Evolutionary conservation across 2,329 filamentous ascomycete genomes (phyloP), one percentile per base, ranked within the genome.

Genomic region (Alternaria burnsii): DNA sequence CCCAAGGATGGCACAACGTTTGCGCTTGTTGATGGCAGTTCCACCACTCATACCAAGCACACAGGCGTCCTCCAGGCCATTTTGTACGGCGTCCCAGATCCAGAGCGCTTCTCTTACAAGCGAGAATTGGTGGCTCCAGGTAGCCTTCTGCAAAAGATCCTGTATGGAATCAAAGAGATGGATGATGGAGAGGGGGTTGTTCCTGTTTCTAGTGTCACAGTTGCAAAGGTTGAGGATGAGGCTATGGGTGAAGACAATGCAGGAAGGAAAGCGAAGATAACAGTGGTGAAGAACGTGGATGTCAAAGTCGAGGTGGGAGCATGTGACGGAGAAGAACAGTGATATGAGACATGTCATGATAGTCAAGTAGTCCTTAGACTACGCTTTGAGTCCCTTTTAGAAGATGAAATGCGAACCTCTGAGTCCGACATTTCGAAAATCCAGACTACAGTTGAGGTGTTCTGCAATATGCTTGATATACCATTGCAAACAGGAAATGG

Each of bases 1-100:
- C 68, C 65, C 5, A 38, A 55, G 10, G 28, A 34, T 18, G 62
- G 62, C 2, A 70, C 68, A 8, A 70, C 65, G 30, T 70, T 62
- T 40, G 58, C 42, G 26, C 12, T 44, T 43, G 42, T 57, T 24
- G 43, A 42, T 7, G 26, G 22, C 30, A 24, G 30, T 50, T 16
- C 20, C 9, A 59, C 40, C 36, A 20, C 52, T 24, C 8, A 24
- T 10, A 16, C 20, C 12, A 34, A 50, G 46, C 46, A 30, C 30
- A 50, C 46, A 5, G 41, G 55, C 30, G 3, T 65, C 24, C n/a
- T 69, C 11, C 61, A 70, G 34, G 59, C 52, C 8, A 16, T 68
- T 14, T 28, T 70, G 7, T 70, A 65, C 42, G 66, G 65, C 0
- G 41, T 63, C 10, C 65, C 61, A 8, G 62, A 67, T 7, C 65